These are phyloP conservation scores for Sordaria brevicollis DNA, from an alignment of 495 filamentous ascomycete species.

Conservation along the genomic window DNA sequence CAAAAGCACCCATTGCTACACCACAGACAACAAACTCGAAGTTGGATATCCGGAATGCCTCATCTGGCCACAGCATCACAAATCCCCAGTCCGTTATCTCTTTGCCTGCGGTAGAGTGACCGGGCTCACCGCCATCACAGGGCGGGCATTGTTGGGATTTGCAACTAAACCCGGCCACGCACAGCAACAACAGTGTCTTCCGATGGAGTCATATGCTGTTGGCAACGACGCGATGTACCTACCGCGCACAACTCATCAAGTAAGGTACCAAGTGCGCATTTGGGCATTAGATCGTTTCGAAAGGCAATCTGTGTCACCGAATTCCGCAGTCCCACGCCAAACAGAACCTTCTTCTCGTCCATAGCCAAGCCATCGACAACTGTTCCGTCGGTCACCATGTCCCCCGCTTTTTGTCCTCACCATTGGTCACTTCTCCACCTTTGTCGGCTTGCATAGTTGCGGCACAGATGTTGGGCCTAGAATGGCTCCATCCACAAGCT, in stretches of 20 bases:
- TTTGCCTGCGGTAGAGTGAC: not conserved
- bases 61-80: not conserved
- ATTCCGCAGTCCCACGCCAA: not conserved
- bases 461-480: not conserved
- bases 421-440: not conserved
- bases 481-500: not conserved
- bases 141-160: not conserved
- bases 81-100: not conserved
- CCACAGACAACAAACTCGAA: not conserved
- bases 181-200: not conserved
- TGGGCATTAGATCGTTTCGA: not conserved
- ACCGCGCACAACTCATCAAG: not conserved
- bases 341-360: not conserved
- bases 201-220: not conserved
- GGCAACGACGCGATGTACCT: not conserved
- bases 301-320: not conserved
- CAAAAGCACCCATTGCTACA: not conserved
- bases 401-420: not conserved
- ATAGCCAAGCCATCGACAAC: not conserved
- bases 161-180: not conserved
- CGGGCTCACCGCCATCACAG: not conserved
- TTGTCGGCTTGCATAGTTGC: not conserved
- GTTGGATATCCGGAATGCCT: not conserved
- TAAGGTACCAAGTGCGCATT: not conserved
- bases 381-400: not conserved